These are phyloP conservation scores for Hymenoscyphus repandus DNA, from an alignment of 2,329 filamentous ascomycete species.

Conservation along the genomic window DNA sequence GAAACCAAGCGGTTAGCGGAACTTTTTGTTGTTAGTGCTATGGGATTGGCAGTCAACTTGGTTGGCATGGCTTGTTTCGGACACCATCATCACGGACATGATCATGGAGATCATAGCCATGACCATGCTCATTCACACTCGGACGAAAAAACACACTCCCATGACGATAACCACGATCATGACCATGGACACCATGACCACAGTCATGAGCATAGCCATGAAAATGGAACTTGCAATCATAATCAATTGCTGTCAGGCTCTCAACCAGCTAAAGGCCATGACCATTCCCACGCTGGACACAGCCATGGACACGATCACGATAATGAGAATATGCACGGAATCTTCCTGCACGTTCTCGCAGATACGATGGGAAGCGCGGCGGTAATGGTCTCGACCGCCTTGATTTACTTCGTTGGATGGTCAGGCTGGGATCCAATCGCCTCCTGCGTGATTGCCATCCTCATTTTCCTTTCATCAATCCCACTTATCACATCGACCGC, in stretches of 20 bases:
- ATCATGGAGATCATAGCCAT: constrained; percentile 32
- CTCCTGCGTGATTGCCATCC: constrained; percentile 84
- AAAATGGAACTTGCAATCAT: background rate
- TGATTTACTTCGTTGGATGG: constrained; percentile 87
- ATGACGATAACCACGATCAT: constrained; percentile 15
- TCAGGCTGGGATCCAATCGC: constrained; percentile 91
- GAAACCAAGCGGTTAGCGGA: constrained; percentile 81
- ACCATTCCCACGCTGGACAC: constrained; percentile 26
- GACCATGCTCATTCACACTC: constrained; percentile 32
- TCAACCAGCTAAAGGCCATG: background rate
- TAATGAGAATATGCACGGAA: constrained; percentile 97
- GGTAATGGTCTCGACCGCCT: constrained; percentile 83
- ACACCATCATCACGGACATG: constrained; percentile 39
- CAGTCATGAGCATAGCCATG: constrained; percentile 18
- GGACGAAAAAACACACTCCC: constrained; percentile 17
- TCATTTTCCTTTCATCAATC: constrained; percentile 89
- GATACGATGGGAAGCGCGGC: constrained; percentile 93
- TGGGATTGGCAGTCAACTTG: constrained; percentile 85
- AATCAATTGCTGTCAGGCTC: no score
- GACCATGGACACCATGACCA: constrained; percentile 9
- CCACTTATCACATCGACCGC: constrained; percentile 84
- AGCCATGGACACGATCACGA: constrained; percentile 55
- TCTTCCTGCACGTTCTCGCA: constrained; percentile 91
- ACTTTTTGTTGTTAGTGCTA: constrained; percentile 79
- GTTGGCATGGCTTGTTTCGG: constrained; percentile 62